Percentiles rank a stretch among this genome's conserved stretches.
phyloP scores from a whole-genome alignment of 306 rosid genomes.

The Vigna mungo region DNA sequence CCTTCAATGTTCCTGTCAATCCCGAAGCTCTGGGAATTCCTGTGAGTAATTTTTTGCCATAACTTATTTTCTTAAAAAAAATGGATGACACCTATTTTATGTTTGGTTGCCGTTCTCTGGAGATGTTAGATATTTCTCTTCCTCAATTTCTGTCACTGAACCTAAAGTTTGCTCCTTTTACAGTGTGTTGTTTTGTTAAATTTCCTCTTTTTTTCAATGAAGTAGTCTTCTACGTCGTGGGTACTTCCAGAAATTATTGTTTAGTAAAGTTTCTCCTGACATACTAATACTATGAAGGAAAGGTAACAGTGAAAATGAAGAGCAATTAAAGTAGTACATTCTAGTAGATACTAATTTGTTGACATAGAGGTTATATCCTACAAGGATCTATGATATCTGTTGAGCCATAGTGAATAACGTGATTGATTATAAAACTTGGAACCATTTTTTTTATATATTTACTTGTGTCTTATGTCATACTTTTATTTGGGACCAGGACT shows the following conservation, averaged over 20 bases:
- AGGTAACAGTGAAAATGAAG: constrained; percentile 5
- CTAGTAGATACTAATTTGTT: constrained; percentile 5
- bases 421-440: constrained; percentile 30
- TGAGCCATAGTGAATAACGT: constrained; percentile 17
- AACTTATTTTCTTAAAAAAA: background rate
- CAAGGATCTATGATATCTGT: constrained; percentile 28
- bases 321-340: constrained; percentile 25
- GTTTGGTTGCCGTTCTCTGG: constrained; percentile 33
- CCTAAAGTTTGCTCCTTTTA: constrained; percentile 17
- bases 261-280: constrained; percentile 20
- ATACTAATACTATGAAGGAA: background rate
- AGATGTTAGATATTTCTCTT: constrained; percentile 30
- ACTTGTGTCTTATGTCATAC: constrained; percentile 38
- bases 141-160: constrained; percentile 20
- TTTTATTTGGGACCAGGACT: constrained; percentile 75
- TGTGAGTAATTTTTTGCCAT: constrained; percentile 56
- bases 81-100: constrained; percentile 4
- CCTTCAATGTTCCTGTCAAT: constrained; percentile 94
- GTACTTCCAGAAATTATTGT: constrained; percentile 12
- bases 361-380: constrained; percentile 38
- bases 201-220: background rate
- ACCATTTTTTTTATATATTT: background rate
- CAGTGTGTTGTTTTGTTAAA: background rate
- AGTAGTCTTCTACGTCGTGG: background rate
- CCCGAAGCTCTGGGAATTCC: constrained; percentile 97